Evolutionary conservation across 192 early-diverging fungal genomes (phyloP).

Genomic region (Physocladia obscura): DNA sequence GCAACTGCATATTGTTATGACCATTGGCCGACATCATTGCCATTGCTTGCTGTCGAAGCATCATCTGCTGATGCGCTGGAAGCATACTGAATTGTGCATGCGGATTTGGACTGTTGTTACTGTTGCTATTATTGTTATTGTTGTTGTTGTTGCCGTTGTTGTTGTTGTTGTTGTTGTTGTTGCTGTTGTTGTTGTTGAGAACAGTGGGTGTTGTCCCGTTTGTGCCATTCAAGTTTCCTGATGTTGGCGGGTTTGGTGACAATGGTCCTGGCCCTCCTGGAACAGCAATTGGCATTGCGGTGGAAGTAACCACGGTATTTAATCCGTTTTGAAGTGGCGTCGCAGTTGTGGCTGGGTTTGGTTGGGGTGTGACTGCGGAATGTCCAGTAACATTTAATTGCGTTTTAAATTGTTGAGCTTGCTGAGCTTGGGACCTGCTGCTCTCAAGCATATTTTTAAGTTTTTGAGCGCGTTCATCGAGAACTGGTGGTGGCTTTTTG

Average conservation of each 20-base stretch:
- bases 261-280: background rate
- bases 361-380: background rate
- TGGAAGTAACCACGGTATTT: background rate
- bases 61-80: background rate
- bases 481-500: conserved; percentile 21
- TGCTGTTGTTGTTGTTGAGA: background rate
- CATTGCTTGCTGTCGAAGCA: background rate
- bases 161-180: conserved; percentile 4
- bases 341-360: background rate
- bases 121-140: background rate
- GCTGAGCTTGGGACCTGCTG: background rate
- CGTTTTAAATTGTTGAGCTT: background rate
- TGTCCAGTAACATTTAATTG: background rate
- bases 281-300: background rate
- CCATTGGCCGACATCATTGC: background rate
- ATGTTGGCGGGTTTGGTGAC: background rate
- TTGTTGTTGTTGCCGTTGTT: background rate
- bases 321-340: background rate
- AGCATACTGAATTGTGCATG: background rate
- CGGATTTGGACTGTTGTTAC: background rate
- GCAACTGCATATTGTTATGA: too few species aligned
- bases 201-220: background rate
- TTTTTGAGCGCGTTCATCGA: background rate
- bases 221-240: background rate
- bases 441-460: conserved; percentile 9